Evolutionary conservation across 176 grass and related monocot species (phyloP).

Genomic region (Metroxylon sagu): DNA sequence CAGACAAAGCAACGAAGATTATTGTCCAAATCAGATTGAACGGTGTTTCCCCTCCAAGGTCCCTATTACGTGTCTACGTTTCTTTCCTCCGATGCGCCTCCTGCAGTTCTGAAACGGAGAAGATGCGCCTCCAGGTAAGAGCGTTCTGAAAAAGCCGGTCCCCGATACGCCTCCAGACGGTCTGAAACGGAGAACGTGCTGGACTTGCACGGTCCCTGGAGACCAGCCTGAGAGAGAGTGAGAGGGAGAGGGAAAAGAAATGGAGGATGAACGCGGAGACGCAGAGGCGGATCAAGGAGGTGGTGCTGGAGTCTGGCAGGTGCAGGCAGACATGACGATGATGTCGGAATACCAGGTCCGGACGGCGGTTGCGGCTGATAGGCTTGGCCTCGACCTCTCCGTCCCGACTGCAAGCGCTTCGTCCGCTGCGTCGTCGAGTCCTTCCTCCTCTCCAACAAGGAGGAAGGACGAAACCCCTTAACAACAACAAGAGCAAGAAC

Average conservation of each 20-base stretch:
- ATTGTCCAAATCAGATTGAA: too few relatives aligned
- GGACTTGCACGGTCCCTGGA: too few relatives aligned
- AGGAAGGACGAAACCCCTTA: neutral
- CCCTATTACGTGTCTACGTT: too few relatives aligned
- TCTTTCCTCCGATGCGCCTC: too few relatives aligned
- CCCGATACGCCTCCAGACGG: too few relatives aligned
- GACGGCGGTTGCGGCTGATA: slow-evolving; percentile 34
- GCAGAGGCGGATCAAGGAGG: slow-evolving; percentile 49
- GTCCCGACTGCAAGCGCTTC: slow-evolving; percentile 52
- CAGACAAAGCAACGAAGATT: too few relatives aligned
- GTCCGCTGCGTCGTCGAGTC: slow-evolving; percentile 47
- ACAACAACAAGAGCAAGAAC: neutral
- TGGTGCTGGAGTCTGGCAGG: slow-evolving; percentile 57
- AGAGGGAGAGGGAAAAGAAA: neutral
- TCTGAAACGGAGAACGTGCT: too few relatives aligned
- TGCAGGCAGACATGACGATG: slow-evolving; percentile 51
- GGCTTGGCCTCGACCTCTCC: slow-evolving; percentile 73
- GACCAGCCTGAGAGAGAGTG: too few relatives aligned
- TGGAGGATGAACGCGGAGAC: slow-evolving; percentile 41
- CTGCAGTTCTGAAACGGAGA: too few relatives aligned
- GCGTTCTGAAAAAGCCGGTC: too few relatives aligned
- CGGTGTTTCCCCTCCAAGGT: too few relatives aligned
- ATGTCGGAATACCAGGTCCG: slow-evolving; percentile 63
- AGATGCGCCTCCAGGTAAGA: too few relatives aligned
- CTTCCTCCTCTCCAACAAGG: slow-evolving; percentile 38